Percentiles rank a stretch among this genome's conserved stretches.
Evolutionary conservation across 2,329 filamentous ascomycete species (phyloP).

Genomic region (Alternaria novae-zelandiae): DNA sequence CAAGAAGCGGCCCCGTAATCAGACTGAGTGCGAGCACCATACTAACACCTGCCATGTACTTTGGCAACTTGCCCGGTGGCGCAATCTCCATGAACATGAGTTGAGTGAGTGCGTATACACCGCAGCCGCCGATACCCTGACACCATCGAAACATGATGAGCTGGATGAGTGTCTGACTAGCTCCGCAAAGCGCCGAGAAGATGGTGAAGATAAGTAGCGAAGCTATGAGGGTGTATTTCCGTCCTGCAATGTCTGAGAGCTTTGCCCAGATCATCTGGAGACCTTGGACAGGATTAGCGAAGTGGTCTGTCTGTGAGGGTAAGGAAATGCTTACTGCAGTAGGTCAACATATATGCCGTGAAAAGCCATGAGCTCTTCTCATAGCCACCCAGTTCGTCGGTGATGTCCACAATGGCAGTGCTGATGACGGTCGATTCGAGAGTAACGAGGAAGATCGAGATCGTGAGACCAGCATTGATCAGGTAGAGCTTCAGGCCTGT

Average conservation of each 20-base stretch:
- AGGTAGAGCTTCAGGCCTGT: constrained; percentile 5
- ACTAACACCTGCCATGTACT: constrained; percentile 10
- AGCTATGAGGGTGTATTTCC: constrained; percentile 1
- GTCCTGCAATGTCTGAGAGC: constrained; percentile 15
- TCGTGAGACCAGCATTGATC: not conserved
- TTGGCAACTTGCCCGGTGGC: constrained; percentile 6
- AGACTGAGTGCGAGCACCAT: constrained; percentile 11
- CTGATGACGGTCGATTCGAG: constrained; percentile 46
- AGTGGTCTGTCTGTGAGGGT: not conserved
- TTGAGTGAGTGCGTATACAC: constrained; percentile 38
- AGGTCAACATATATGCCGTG: constrained; percentile 44
- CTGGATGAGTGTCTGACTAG: constrained; percentile 34
- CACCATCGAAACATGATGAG: constrained; percentile 44
- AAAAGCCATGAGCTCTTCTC: constrained; percentile 45
- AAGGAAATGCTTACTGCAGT: constrained; percentile 31
- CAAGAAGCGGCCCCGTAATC: constrained; percentile 20
- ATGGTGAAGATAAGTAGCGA: constrained; percentile 29
- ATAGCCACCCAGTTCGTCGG: constrained; percentile 42
- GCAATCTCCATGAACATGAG: constrained; percentile 41
- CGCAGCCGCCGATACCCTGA: constrained; percentile 44
- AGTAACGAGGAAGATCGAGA: constrained; percentile 19
- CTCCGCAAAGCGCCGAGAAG: constrained; percentile 44
- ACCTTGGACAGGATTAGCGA: not conserved
- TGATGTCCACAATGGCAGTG: constrained; percentile 45
- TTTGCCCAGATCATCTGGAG: constrained; percentile 5